phyloP scores from a whole-genome alignment of 2,329 filamentous ascomycete genomes.

The Penicillium sp. region DNA sequence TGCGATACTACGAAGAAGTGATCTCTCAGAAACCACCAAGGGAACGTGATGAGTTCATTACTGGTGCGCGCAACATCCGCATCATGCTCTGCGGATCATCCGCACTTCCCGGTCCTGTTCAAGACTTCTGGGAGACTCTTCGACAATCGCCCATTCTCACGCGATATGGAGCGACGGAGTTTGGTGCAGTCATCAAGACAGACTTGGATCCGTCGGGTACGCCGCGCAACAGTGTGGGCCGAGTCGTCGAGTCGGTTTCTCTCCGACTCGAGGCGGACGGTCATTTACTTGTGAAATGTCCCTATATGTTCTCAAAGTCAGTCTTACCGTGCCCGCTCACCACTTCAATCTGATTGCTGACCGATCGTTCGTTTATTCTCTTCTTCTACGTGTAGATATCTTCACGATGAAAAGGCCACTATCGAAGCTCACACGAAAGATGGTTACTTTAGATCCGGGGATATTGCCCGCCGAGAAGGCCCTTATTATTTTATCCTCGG shows the following conservation, averaged over 20 bases:
- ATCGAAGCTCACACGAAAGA: constrained; percentile 38
- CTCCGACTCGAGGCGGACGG: constrained; percentile 45
- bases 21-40: constrained; percentile 21
- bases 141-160: constrained; percentile 33
- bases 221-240: constrained; percentile 26
- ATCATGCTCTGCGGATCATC: constrained; percentile 37
- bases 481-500: constrained; percentile 48
- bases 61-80: constrained; percentile 26
- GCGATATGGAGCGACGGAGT: constrained; percentile 42
- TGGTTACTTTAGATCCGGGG: constrained; percentile 44
- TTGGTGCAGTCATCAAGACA: constrained; percentile 41
- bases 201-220: constrained; percentile 25
- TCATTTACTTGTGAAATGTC: constrained; percentile 39
- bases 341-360: background rate
- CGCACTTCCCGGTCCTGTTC: constrained; percentile 45
- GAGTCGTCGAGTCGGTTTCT: constrained; percentile 35
- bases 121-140: constrained; percentile 43
- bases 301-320: constrained; percentile 35
- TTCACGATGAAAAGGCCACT: constrained; percentile 39
- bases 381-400: constrained; percentile 15
- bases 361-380: background rate
- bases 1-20: constrained; percentile 36
- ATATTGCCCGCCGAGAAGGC: constrained; percentile 33
- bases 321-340: constrained; percentile 6
- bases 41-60: constrained; percentile 34